Conservation (phyloP, 2,329 filamentous ascomycete genomes). For the Trichoderma koningii region DNA sequence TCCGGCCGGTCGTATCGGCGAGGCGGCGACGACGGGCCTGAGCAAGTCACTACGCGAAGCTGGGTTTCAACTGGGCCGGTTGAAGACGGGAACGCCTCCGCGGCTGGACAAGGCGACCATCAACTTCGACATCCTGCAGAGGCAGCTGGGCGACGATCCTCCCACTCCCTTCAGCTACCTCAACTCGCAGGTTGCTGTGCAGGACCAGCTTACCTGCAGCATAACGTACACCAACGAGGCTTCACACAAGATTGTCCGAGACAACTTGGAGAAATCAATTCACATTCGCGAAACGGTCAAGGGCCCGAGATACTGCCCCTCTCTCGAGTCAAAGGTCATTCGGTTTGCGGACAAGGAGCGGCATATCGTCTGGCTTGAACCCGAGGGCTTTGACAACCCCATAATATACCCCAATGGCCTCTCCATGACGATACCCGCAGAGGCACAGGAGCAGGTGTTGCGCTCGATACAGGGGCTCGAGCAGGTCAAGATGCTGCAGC, state of each 20-base stretch:
- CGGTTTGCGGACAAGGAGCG: constrained; percentile 77
- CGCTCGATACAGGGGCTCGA: constrained; percentile 86
- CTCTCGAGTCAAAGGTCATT: constrained; percentile 90
- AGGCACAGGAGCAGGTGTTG: constrained; percentile 83
- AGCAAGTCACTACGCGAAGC: constrained; percentile 88
- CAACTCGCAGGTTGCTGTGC: constrained; percentile 73
- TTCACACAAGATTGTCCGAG: constrained; percentile 80
- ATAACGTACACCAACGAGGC: constrained; percentile 82
- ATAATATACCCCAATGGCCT: constrained; percentile 95
- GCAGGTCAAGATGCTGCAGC: constrained; percentile 86
- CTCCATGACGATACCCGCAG: constrained; percentile 91
- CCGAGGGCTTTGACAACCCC: constrained; percentile 87
- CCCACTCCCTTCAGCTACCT: constrained; percentile 91
- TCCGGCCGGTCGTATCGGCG: constrained; percentile 88
- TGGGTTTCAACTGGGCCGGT: constrained; percentile 82
- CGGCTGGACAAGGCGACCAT: constrained; percentile 81
- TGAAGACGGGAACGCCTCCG: constrained; percentile 96
- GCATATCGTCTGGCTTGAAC: constrained; percentile 96
- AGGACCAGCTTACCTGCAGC: constrained; percentile 83
- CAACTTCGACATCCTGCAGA: constrained; percentile 70
- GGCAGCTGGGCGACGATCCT: constrained; percentile 79
- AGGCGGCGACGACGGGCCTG: constrained; percentile 87
- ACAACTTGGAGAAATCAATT: constrained; percentile 92
- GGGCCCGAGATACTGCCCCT: constrained; percentile 93
- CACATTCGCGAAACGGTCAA: constrained; percentile 95